Evolutionary conservation across 2,329 filamentous ascomycete species (phyloP), one percentile per base, ranked within the genome.

Genomic region (Penicillium psychrosexuale): DNA sequence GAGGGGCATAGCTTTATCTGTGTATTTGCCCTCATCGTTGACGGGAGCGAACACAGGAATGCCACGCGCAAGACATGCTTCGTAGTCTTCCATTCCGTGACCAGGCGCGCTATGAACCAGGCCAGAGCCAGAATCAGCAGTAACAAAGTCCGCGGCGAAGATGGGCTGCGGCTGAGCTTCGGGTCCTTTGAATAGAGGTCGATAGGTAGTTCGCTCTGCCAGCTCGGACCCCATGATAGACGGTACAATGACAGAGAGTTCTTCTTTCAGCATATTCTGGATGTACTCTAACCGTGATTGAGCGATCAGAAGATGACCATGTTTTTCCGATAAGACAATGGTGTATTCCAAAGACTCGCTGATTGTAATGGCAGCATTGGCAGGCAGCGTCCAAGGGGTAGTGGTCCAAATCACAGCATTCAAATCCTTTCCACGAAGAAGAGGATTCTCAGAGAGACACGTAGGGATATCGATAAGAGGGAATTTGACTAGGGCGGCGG

Each of bases 351-450:
- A 75, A 37, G 89, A 84, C 7, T 83, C 77, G 64, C 91, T 85
- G 34, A 97, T 82, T 2, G 91, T 92, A 69, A 99, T 91, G 0
- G 90, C 92, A 68, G 85, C 85, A 70, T 99, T 99, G 2, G 93
- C 92, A 0, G 94, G 93, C 5, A 99, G 78, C 0, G 94, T 99
- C 94, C 94, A 99, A 0, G 94, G 94, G 0, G 94, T 99, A 0
- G 94, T 99, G 2, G 94, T 99, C 94, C 94, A 99, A 48, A 97
- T 90, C n/a, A 94, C 82, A n/a, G 89, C 90, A 69, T 82, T 88
- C 11, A 97, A 68, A 5, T 78, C 75, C 4, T 80, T 79, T 6
- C 73, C 61, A 22, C 82, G 70, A 3, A 78, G 63, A 27, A 68
- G 61, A 2, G 71, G 62, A 22, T 76, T 72, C 8, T 75, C 65